Percentiles rank a stretch among this genome's conserved stretches.
Evolutionary conservation across 2,329 filamentous ascomycete species (phyloP).

Genomic region (Ciborinia camelliae): DNA sequence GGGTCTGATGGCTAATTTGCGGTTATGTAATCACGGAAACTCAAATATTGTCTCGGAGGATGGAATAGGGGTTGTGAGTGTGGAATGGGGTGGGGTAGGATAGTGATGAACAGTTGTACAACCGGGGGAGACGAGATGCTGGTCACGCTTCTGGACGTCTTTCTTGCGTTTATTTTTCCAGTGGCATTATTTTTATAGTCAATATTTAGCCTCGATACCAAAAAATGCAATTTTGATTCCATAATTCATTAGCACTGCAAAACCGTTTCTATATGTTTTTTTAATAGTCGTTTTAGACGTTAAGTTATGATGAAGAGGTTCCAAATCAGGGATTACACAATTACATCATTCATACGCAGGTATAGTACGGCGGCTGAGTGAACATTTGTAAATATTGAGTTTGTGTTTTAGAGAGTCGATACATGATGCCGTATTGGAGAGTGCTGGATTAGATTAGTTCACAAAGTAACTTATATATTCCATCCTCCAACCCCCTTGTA

Average conservation of each 20-base stretch:
- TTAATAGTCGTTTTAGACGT: too few relatives aligned
- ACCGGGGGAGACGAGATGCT: not conserved
- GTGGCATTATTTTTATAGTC: not conserved
- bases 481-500: not conserved
- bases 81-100: not conserved
- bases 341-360: not conserved
- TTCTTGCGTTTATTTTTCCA: not conserved
- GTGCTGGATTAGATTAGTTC: not conserved
- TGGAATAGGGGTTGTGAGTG: too few relatives aligned
- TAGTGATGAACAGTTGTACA: not conserved
- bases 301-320: not conserved
- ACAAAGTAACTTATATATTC: not conserved
- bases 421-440: not conserved
- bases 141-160: not conserved
- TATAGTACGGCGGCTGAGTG: not conserved
- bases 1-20: too few relatives aligned
- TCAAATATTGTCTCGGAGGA: too few relatives aligned
- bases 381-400: not conserved
- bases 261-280: too few relatives aligned
- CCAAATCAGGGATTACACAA: not conserved
- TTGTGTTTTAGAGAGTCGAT: not conserved
- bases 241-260: not conserved
- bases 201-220: not conserved
- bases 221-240: not conserved
- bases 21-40: too few relatives aligned